Evolutionary conservation across 208 protist species (phyloP), one percentile per base, ranked within the genome.

Genomic region (Lotmaria passim): DNA sequence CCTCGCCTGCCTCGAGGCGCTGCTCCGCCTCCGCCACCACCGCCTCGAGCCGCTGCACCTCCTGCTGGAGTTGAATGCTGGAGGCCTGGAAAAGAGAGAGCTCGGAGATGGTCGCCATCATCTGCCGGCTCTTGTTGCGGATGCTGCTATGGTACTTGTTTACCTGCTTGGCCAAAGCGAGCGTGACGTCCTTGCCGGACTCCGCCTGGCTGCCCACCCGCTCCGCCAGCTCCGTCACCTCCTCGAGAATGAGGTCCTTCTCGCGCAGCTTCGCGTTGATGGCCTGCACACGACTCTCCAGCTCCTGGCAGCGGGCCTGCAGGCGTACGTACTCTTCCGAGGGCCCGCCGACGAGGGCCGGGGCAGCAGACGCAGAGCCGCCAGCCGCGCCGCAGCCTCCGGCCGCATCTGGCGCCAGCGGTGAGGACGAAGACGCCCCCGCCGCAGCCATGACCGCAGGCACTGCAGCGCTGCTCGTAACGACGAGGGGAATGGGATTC

Each of bases 51-150:
- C 82, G 73, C 71, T 93, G 78, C 60, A 96, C 89, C 53, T 96
- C 90, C 68, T 92, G 90, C 72, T 98, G 85, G 15, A 96, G 82
- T 72, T 96, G 91, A 75, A 96, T 97, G 58, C 86, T 89, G 14
- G 90, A 94, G 5, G 94, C 89, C 76, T 97, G 90, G 57, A 97
- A 96, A 67, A 99, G 93, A 19, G 96, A 98, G n/a, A 99, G 90
- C 82, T 99, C 97, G 19, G 94, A 93, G 31, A 99, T 89, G 43
- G 92, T 98, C 19, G 97, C 93, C 97, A 98, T 99, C 91, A 98
- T 98, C 68, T 96, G 90, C 0, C 89, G 79, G 30, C 93, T 98
- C 59, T 91, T 92, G 51, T 72, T 62, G 43, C 93, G 86, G 63
- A 99, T 97, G 59, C 69, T 79, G 53, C 68, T 82, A 69, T 98